Evolutionary conservation across 768 basidiomycete species (phyloP), one percentile per base, ranked within the genome.

Genomic region (Termitomyces sp.): DNA sequence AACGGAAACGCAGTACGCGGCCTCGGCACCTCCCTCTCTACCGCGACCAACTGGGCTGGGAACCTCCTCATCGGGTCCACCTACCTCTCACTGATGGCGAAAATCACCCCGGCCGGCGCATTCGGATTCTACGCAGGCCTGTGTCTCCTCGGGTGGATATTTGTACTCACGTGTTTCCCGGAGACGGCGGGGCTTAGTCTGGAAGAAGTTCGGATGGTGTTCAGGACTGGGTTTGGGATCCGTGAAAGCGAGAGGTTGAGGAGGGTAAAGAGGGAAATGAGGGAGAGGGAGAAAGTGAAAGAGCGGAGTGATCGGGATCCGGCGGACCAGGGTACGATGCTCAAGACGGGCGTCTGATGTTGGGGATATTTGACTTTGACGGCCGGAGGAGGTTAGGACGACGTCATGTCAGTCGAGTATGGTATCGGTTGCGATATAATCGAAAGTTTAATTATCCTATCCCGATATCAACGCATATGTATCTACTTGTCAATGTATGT

Each of bases 1-100:
- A 50, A 28, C 32, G 28, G 7, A 32, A 20, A 48, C 15, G 9
- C n/a, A 58, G 58, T 51, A 22, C 58, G 58, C 28, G 58, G 58
- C 13, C 36, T 58, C 15, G 58, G 50, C 3, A 59, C 58, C 4
- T 59, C 58, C 32, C 40, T 59, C 40, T 59, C 50, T 33, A 53
- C 91, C 0, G 87, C 89, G 5, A 87, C 86, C 22, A 92, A 92
- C 73, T 93, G 91, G 91, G 81, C 81, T 35, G 81, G 81, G 12
- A 94, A 92, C 72, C 78, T 93, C 35, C 78, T 92, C 66, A 90
- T 92, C 68, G 84, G 84, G 7, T 83, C 89, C 18, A 94, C 92
- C 8, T 94, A 91, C 73, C 84, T 92, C 52, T 88, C 87, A 8
- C 81, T 94, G 53, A 91, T 93, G 86, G 78, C 82, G 22, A 74